Evolutionary conservation across 1,284 basidiomycete genomes (phyloP), one percentile per base, ranked within the genome.

Genomic region (Marasmius oreades): DNA sequence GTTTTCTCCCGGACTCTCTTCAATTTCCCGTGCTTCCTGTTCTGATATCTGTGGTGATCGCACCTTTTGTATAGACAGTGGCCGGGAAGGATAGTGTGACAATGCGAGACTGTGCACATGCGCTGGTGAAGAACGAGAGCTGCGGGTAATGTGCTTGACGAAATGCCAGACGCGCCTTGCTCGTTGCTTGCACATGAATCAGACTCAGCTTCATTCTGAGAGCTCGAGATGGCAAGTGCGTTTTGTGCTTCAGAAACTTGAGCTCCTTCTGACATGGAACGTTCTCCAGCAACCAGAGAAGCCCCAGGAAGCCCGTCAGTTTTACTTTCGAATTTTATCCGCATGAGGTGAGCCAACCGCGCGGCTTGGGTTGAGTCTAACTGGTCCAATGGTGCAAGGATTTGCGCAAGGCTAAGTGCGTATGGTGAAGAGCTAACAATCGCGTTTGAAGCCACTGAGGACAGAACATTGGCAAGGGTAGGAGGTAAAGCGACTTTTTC

Each of bases 21-120:
- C 53, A 82, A 70, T 59, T 76, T 74, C 60, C 77, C 78, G 58
- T 82, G 80, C 58, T 77, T 73, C 44, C 80, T 70, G 59, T 82
- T 82, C 66, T 82, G 80, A 31, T 77, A 62, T 2, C 80, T 73
- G 58, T 83, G 81, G 53, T 77, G 74, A 59, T 81, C 80, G 64
- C 81, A 84, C 23, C 79, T 76, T 44, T 79, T 77, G 67, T 70
- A 82, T 28, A 71, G 67, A 64, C 81, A 81, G 39, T 70, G 65
- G 0, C 72, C 71, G 0, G 78, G 76, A 1, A 82, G 71, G 44
- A 82, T 69, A 52, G 73, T 73, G 60, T 80, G 79, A 58, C 81
- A 82, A 60, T 82, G 80, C 36, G 79, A 81, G 20, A 84, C 80
- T 2, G 79, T 81, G 61, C 80, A 82, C 77, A 82, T 80, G 24